Conservation (phyloP, 2,329 filamentous ascomycete genomes). For the Davidsoniella virescens region DNA sequence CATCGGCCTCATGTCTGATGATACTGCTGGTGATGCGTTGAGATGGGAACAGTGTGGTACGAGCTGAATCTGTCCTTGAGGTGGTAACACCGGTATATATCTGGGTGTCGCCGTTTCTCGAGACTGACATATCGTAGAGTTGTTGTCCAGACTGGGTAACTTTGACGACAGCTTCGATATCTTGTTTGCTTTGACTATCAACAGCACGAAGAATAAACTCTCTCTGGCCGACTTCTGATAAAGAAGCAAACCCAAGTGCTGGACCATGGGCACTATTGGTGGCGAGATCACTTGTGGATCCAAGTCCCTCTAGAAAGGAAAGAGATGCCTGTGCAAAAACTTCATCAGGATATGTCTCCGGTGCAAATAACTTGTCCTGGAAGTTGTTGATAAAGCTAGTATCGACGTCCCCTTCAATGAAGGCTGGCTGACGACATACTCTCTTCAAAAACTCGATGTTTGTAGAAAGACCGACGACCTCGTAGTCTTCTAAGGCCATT, state of each 20-base stretch:
- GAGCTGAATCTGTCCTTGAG: constrained; percentile 13
- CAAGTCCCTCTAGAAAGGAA: constrained; percentile 19
- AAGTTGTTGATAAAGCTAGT: constrained; percentile 94
- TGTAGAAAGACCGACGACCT: constrained; percentile 81
- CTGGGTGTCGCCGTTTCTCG: not conserved
- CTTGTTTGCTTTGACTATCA: not conserved
- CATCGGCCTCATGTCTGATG: constrained; percentile 35
- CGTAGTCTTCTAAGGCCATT: constrained; percentile 69
- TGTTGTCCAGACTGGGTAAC: not conserved
- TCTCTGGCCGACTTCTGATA: not conserved
- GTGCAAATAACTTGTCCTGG: constrained; percentile 58
- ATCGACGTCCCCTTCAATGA: constrained; percentile 76
- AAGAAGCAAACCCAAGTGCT: not conserved
- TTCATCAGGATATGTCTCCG: constrained; percentile 46
- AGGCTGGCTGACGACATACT: constrained; percentile 65
- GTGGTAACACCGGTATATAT: not conserved
- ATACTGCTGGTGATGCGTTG: constrained; percentile 68
- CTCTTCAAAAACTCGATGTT: constrained; percentile 95
- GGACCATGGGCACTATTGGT: not conserved
- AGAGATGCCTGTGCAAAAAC: constrained; percentile 77
- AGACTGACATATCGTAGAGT: not conserved
- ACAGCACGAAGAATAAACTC: constrained; percentile 1
- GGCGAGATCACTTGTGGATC: no score
- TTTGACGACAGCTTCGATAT: not conserved
- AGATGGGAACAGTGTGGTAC: constrained; percentile 67